Conservation (phyloP, 129 eudicot species). For the Daucus carota region DH1_v3.0 NC_030389.2:10917501-10918000, state of each 20-base stretch:
- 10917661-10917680: not conserved
- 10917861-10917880: not conserved
- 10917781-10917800: no score
- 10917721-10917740: not conserved
- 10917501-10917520: conserved; percentile 95
- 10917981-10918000: conserved; percentile 99
- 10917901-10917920: not conserved
- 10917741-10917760: not conserved
- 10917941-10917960: not conserved
- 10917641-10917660: not conserved
- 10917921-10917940: not conserved
- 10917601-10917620: conserved; percentile 39
- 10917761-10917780: not conserved
- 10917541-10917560: conserved; percentile 84
- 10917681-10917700: not conserved
- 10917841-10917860: not conserved
- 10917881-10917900: not conserved
- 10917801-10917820: not conserved
- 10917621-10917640: not conserved
- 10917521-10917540: conserved; percentile 99
- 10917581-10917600: conserved; percentile 98
- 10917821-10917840: not conserved
- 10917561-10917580: conserved; percentile 92
- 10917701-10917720: not conserved
- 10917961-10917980: conserved; percentile 41